Conservation (phyloP, 2,329 filamentous ascomycete genomes). For the Verruconis gallopava region DNA sequence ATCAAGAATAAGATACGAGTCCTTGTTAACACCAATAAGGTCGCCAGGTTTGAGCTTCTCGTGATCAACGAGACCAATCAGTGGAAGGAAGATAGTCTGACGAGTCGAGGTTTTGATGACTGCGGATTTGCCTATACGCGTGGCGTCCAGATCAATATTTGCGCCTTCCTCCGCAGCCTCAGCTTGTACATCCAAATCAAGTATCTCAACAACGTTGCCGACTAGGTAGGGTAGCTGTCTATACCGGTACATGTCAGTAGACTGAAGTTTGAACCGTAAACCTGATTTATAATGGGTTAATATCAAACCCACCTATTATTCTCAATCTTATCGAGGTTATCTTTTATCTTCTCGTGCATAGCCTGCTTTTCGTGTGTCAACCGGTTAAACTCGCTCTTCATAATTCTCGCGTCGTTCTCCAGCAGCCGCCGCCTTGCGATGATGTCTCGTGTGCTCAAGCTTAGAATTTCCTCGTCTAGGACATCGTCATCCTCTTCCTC, state of each 20-base stretch:
- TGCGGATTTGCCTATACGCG: conserved; percentile 90
- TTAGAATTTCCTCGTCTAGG: conserved; percentile 86
- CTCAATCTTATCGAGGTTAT: conserved; percentile 96
- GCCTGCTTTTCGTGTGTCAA: conserved; percentile 88
- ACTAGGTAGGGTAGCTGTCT: conserved; percentile 97
- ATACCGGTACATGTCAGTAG: conserved; percentile 4
- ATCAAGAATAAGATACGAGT: conserved; percentile 93
- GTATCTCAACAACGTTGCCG: conserved; percentile 92
- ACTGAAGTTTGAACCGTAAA: conserved; percentile 2
- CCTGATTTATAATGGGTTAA: background rate
- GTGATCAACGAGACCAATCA: conserved; percentile 93
- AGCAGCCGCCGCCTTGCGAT: conserved; percentile 78
- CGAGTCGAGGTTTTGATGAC: conserved; percentile 99
- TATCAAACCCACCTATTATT: conserved; percentile 68
- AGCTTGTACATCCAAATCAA: conserved; percentile 90
- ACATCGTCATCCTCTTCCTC: conserved; percentile 61
- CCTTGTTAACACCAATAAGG: conserved; percentile 96
- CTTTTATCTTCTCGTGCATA: conserved; percentile 98
- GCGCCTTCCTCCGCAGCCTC: conserved; percentile 96
- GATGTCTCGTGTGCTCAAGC: conserved; percentile 88
- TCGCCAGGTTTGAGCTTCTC: conserved; percentile 91
- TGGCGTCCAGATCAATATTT: conserved; percentile 96
- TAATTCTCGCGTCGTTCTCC: conserved; percentile 96
- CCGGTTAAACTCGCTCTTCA: conserved; percentile 93
- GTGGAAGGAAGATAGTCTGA: conserved; percentile 94